Conservation (phyloP, 2,329 filamentous ascomycete species). For the Arthrobotrys iridis region DNA sequence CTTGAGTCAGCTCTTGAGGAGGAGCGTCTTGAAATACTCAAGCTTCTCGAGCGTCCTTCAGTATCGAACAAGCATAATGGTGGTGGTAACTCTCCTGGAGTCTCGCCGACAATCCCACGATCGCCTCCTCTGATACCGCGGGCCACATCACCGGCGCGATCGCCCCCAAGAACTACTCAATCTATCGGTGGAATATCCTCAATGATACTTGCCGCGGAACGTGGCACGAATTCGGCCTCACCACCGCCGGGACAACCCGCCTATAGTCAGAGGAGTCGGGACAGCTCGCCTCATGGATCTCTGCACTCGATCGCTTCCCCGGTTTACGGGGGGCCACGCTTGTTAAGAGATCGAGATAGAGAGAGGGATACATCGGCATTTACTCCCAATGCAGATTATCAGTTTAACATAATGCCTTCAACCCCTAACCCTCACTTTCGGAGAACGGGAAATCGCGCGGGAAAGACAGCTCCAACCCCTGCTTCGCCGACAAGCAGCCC, state of each 20-base stretch:
- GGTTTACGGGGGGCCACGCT: conserved; percentile 64
- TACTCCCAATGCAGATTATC: conserved; percentile 66
- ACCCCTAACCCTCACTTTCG: conserved; percentile 60
- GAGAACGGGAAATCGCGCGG: conserved; percentile 19
- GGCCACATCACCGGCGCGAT: conserved; percentile 60
- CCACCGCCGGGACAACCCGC: conserved; percentile 30
- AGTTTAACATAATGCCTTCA: conserved; percentile 69
- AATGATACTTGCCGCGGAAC: conserved; percentile 59
- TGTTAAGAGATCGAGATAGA: conserved; percentile 62
- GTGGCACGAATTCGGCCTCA: conserved; percentile 52
- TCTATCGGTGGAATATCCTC: conserved; percentile 67
- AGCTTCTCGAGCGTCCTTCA: conserved; percentile 70
- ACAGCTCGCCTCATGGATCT: conserved; percentile 66
- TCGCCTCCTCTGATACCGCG: conserved; percentile 61
- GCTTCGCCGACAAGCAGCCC: conserved; percentile 49
- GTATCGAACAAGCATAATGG: conserved; percentile 52
- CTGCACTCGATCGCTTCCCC: conserved; percentile 64
- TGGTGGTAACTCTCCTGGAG: conserved; percentile 54
- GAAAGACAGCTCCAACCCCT: conserved; percentile 61
- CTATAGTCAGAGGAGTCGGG: conserved; percentile 49
- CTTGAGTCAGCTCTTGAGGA: conserved; percentile 80
- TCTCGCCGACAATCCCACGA: conserved; percentile 55
- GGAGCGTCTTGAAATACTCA: conserved; percentile 78
- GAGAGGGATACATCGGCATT: conserved; percentile 60
- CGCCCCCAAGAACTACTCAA: conserved; percentile 52